Evolutionary conservation across 257 asterid species (phyloP), one percentile per base, ranked within the genome.

Genomic region (Cruciata laevipes): DNA sequence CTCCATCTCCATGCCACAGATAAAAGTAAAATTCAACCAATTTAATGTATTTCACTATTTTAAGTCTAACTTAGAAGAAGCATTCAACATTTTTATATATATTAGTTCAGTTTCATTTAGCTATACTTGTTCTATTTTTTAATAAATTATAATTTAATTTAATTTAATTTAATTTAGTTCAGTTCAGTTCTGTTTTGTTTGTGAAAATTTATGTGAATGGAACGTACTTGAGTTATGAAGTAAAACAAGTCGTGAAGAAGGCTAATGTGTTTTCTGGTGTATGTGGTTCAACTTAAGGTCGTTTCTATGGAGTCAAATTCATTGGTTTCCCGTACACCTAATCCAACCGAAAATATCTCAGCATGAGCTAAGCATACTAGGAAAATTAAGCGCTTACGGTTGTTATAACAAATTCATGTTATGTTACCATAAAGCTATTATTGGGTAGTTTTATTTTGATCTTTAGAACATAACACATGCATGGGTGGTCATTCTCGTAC

Each of bases 271-370:
- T n/a, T n/a, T n/a, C n/a, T 38, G 47, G 47, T 38, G 11, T 10
- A 0, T 38, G 13, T 38, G 47, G 47, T 38, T 38, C 47, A 38
- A 38, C 47, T 38, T 38, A 38, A 38, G 56, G 21, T 49, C 21
- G 56, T 49, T 49, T 49, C 21, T 49, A 27, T 27, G 30, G 30
- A 27, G 60, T 18, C 60, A 53, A 53, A n/a, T n/a, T 8, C 20
- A 38, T 33, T 44, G 51, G 51, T 47, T 24, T 65, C 58, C 17
- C 27, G 8, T 24, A 24, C 69, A 65, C 69, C 69, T 65, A 65
- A 24, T 44, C 51, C 44, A 31, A 61, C 66, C 20, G 66, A 61
- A 61, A 32, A 30, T 25, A 30, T 6, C 23, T 27, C 21, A 47
- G 8, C 8, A 10, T 61, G 65, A 61, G 51, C 7, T 18, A 27